These are phyloP conservation scores for Viola odorata DNA, from an alignment of 345 rosid genomes.

Conservation along the genomic window DNA sequence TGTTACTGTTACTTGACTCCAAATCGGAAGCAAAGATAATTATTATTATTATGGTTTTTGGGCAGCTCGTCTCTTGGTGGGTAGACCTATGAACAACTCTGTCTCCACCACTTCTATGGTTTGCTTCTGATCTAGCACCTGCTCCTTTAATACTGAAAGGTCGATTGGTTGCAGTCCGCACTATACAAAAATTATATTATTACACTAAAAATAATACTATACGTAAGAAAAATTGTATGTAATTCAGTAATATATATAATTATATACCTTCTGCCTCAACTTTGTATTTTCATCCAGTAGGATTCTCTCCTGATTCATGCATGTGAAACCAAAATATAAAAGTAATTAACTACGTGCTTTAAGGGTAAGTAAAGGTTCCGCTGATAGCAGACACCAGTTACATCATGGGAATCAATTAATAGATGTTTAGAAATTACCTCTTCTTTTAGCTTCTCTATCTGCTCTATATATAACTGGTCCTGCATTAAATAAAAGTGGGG, in stretches of 20 bases:
- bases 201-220: neutral
- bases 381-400: too few relatives aligned
- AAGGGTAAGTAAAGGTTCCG: too few relatives aligned
- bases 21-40: too few relatives aligned
- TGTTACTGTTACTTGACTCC: too few relatives aligned
- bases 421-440: conserved; percentile 36
- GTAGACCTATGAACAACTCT: conserved; percentile 67
- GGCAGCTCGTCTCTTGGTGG: conserved; percentile 26
- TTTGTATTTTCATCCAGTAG: conserved; percentile 47
- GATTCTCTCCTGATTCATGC: conserved; percentile 41
- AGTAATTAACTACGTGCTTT: neutral
- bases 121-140: conserved; percentile 11
- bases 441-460: conserved; percentile 54
- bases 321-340: neutral
- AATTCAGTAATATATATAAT: too few relatives aligned
- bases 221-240: too few relatives aligned
- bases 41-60: conserved; percentile 3
- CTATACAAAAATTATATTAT: conserved; percentile 20
- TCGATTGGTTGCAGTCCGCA: conserved; percentile 24
- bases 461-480: conserved; percentile 51
- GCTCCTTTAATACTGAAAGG: conserved; percentile 1
- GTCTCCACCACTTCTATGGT: conserved; percentile 50
- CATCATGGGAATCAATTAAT: too few relatives aligned
- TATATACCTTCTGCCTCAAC: conserved; percentile 44
- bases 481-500: conserved; percentile 20